A percentile compares a stretch with the other conserved stretches of the same genome.
Conservation (phyloP, 164 flowering plant species). For the Magnolia changhungtana region DNA sequence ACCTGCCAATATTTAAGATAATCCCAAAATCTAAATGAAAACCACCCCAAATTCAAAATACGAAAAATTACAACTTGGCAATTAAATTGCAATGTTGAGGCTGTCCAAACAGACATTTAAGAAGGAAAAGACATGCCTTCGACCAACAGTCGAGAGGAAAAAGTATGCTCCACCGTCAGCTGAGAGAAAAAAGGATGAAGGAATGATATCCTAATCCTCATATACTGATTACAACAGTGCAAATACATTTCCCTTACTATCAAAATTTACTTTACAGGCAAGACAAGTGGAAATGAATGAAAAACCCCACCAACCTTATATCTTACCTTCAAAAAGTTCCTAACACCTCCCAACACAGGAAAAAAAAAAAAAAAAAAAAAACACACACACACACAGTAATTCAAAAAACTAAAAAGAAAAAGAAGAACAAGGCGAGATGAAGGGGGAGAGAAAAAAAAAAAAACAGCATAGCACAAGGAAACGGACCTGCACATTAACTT, state of each 20-base stretch:
- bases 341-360: conserved; percentile 9
- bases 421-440: conserved; percentile 21
- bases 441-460: neutral
- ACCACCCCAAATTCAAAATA: too few relatives aligned
- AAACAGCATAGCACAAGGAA: conserved; percentile 2
- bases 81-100: neutral
- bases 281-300: conserved; percentile 27
- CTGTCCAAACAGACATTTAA: neutral
- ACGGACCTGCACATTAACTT: conserved; percentile 36
- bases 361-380: conserved; percentile 4
- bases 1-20: too few relatives aligned
- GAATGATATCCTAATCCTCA: conserved; percentile 16
- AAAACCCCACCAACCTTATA: conserved; percentile 30
- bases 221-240: conserved; percentile 47
- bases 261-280: conserved; percentile 58
- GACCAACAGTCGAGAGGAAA: neutral
- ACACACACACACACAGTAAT: conserved; percentile 9
- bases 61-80: neutral
- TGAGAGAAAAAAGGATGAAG: neutral
- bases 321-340: conserved; percentile 39
- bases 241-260: conserved; percentile 27
- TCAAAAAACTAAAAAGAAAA: neutral
- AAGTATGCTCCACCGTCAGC: neutral
- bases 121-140: neutral
- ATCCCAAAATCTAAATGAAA: too few relatives aligned